Evolutionary conservation across 257 asterid species (phyloP), one percentile per base, ranked within the genome.

Genomic region (Nyctanthes arbortristis): DNA sequence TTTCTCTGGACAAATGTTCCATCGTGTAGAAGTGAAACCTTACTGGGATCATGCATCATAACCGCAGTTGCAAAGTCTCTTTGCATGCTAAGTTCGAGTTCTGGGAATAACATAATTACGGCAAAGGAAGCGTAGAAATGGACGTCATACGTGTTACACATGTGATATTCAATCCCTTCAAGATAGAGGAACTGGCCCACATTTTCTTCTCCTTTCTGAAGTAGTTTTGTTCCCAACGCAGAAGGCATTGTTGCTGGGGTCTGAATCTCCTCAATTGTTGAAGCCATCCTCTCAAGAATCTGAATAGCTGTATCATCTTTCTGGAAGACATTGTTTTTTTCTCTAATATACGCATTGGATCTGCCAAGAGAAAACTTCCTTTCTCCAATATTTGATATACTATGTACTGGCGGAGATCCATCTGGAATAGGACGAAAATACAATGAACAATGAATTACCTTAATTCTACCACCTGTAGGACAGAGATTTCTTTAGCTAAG

Each of bases 41-140:
- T 85, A 61, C 86, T 79, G 13, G 99, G 97, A 74, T 94, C 99
- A 57, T 94, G 99, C 98, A 91, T 88, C 96, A 94, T 80, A 57
- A 94, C 98, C 5, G 96, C 98, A 22, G 92, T 87, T 22, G 99
- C 99, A 74, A 80, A 94, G 84, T 94, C 99, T 76, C 99, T 79
- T 66, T 91, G 98, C 52, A 94, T 81, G 84, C 95, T 87, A 70
- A 91, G 97, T 77, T 94, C 99, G 27, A 94, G 86, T 73, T 88
- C 79, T 6, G 99, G 99, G 78, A 89, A 94, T 43, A 93, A 69
- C 89, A 82, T 88, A 39, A 70, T 28, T 39, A 91, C 63, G n/a
- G 99, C 90, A 56, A 89, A 94, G 1, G 99, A 94, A 1, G 95
- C 84, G 58, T 94, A 94, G 73, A 94, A 94, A 65, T 94, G 99